These are phyloP conservation scores for Hyaloscypha bicolor DNA, from an alignment of 495 filamentous ascomycete species.

Conservation along the genomic window DNA sequence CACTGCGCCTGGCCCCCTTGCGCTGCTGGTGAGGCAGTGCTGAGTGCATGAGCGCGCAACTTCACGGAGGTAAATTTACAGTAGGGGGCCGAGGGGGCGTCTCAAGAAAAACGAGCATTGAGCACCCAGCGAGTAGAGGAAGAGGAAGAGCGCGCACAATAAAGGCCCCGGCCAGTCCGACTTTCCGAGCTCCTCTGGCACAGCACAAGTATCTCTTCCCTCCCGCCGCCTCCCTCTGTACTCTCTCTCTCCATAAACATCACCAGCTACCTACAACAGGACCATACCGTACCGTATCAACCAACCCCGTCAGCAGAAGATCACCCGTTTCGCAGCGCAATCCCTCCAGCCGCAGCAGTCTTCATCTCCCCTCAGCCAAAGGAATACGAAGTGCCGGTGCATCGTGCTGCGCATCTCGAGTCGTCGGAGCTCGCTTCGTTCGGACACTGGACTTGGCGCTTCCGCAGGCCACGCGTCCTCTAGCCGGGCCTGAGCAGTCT, in stretches of 20 bases:
- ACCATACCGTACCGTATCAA: background rate
- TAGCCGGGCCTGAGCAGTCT: slow-evolving; percentile 31
- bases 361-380: background rate
- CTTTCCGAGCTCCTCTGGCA: background rate
- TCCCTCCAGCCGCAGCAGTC: background rate
- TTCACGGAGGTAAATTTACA: background rate
- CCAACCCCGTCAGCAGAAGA: background rate
- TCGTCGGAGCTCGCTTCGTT: background rate
- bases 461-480: slow-evolving; percentile 25
- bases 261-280: background rate
- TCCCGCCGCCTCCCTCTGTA: background rate
- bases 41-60: slow-evolving; percentile 11
- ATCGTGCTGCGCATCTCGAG: background rate
- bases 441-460: slow-evolving; percentile 8
- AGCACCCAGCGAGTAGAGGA: slow-evolving; percentile 6
- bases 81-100: background rate
- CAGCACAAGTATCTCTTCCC: background rate
- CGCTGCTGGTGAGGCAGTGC: background rate
- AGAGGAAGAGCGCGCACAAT: background rate
- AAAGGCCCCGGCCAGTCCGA: background rate
- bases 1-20: background rate
- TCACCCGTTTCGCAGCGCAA: background rate
- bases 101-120: slow-evolving; percentile 6
- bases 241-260: background rate
- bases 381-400: background rate